These are phyloP conservation scores for Xylaria grammica DNA, from an alignment of 495 filamentous ascomycete species.

Conservation along the genomic window DNA sequence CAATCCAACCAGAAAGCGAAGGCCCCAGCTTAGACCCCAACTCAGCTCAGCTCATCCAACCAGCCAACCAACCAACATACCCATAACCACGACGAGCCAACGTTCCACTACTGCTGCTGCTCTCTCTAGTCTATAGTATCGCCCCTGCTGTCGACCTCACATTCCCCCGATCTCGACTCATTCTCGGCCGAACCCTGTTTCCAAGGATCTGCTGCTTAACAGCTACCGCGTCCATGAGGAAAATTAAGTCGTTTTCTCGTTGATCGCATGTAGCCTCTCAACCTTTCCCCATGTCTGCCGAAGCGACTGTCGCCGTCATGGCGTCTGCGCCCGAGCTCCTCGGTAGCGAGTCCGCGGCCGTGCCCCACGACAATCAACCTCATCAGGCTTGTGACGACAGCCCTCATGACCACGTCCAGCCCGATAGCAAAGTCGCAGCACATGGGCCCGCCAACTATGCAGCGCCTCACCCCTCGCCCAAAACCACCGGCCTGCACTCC, in stretches of 20 bases:
- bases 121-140: too few relatives aligned
- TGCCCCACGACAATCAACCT: constrained; percentile 18
- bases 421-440: neutral
- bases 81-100: constrained; percentile 12
- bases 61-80: constrained; percentile 1
- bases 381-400: constrained; percentile 10
- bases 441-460: constrained; percentile 3
- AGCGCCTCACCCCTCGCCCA: constrained; percentile 25
- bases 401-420: constrained; percentile 7
- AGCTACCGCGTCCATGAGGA: constrained; percentile 22
- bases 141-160: constrained; percentile 6
- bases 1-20: constrained; percentile 20
- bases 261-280: constrained; percentile 40
- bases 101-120: constrained; percentile 21
- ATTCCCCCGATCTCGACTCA: constrained; percentile 5
- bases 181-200: constrained; percentile 13
- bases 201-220: constrained; percentile 16
- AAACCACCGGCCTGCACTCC: constrained; percentile 52
- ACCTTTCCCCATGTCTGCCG: constrained; percentile 35
- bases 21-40: neutral
- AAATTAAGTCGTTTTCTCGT: constrained; percentile 12
- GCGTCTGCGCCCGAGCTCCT: constrained; percentile 32
- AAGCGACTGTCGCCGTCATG: constrained; percentile 38
- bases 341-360: constrained; percentile 28
- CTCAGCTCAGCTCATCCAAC: constrained; percentile 15